These are phyloP conservation scores for Turnera subulata DNA, from an alignment of 345 rosid genomes.

Conservation along the genomic window DNA sequence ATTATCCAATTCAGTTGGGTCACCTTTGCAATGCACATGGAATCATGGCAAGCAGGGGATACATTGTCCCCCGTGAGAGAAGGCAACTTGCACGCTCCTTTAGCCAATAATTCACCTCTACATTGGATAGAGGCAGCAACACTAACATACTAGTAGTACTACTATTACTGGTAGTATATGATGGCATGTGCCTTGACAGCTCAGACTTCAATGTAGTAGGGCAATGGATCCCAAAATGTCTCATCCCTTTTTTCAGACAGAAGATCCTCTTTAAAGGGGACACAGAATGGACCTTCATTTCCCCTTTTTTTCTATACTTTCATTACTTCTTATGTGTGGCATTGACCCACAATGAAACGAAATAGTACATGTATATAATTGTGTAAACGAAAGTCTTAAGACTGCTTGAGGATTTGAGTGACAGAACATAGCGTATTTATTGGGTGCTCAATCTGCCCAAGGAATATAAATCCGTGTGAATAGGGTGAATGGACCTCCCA, in stretches of 20 bases:
- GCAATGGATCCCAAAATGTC: conserved; percentile 20
- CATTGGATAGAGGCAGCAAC: not conserved
- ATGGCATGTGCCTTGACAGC: conserved; percentile 36
- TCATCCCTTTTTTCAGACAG: conserved; percentile 10
- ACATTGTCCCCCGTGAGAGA: not conserved
- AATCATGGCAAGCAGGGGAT: not conserved
- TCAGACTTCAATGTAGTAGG: conserved; percentile 26
- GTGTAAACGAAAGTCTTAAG: too few species aligned
- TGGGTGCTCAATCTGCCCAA: not conserved
- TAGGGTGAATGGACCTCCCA: conserved; percentile 12
- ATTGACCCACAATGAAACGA: too few species aligned
- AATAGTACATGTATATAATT: too few species aligned
- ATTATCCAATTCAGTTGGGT: not conserved
- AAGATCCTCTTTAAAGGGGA: not conserved
- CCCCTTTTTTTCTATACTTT: not conserved
- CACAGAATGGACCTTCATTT: conserved; percentile 5
- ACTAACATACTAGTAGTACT: not conserved
- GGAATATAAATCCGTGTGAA: conserved; percentile 18
- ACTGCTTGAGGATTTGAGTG: not conserved
- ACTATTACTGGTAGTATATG: too few species aligned
- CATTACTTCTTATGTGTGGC: too few species aligned
- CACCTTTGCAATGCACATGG: conserved; percentile 5
- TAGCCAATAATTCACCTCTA: conserved; percentile 24
- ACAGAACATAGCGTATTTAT: not conserved
- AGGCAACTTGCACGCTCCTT: conserved; percentile 4